phyloP scores from a whole-genome alignment of 305 asterid genomes.

The Fraxinus sp. region DNA sequence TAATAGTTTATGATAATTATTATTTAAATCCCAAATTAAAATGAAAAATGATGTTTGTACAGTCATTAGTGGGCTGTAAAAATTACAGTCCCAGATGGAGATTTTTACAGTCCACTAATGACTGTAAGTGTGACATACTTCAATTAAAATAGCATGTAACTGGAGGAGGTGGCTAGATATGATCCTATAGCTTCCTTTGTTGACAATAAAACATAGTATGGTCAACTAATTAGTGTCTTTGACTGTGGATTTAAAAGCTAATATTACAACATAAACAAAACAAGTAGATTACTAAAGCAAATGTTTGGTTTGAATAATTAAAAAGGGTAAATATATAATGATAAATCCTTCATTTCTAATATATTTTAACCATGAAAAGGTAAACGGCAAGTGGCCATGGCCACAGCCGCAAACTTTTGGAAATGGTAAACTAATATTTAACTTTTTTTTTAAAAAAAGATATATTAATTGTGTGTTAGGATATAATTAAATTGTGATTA shows the following conservation, averaged over 20 bases:
- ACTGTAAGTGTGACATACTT: too few relatives aligned
- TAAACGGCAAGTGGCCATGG: neutral
- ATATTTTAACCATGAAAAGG: neutral
- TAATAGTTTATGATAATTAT: too few relatives aligned
- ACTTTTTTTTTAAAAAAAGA: neutral
- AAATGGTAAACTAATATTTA: neutral
- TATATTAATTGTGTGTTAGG: neutral
- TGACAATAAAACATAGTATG: constrained; percentile 27
- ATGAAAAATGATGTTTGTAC: too few relatives aligned
- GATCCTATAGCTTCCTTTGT: constrained; percentile 8
- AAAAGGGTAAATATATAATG: neutral
- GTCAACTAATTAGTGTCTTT: constrained; percentile 35
- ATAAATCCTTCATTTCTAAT: too few relatives aligned
- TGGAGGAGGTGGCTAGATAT: neutral
- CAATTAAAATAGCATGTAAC: too few relatives aligned
- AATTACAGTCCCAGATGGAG: too few relatives aligned
- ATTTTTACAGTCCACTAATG: too few relatives aligned
- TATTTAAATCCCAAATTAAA: too few relatives aligned
- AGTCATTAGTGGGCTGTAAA: too few relatives aligned
- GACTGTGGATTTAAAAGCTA: constrained; percentile 21
- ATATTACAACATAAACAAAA: neutral
- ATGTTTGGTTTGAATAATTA: neutral
- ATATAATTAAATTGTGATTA: neutral
- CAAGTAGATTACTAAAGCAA: neutral
- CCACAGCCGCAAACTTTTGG: neutral